phyloP scores from a whole-genome alignment of 805 yeast species.

The Cyberlindnera americana region DNA sequence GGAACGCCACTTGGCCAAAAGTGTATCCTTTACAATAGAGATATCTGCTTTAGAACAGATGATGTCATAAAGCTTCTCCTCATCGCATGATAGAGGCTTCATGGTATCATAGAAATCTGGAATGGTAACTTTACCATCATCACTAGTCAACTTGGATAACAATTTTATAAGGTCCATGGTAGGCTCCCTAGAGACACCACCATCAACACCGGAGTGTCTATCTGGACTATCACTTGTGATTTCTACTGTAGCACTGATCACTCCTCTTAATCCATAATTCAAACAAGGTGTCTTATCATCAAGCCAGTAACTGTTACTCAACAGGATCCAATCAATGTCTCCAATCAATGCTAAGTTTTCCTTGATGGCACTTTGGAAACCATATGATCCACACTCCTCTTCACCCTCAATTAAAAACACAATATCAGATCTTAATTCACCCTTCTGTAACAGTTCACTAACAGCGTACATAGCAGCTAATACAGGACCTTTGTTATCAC shows the following conservation, averaged over 20 bases:
- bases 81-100: conserved; percentile 51
- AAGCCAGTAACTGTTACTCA: conserved; percentile 92
- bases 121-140: conserved; percentile 51
- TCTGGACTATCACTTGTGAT: conserved; percentile 76
- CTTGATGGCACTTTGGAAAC: conserved; percentile 68
- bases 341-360: conserved; percentile 54
- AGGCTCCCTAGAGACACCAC: conserved; percentile 88
- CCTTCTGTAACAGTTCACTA: conserved; percentile 56
- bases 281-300: conserved; percentile 86
- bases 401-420: conserved; percentile 90
- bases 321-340: conserved; percentile 78
- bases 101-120: conserved; percentile 75
- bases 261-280: conserved; percentile 93
- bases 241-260: conserved; percentile 72
- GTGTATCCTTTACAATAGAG: conserved; percentile 38
- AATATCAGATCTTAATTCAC: conserved; percentile 63
- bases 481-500: conserved; percentile 93
- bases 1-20: conserved; percentile 80
- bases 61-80: conserved; percentile 56
- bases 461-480: conserved; percentile 85
- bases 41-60: conserved; percentile 42
- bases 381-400: conserved; percentile 90
- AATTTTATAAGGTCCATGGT: conserved; percentile 78
- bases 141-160: conserved; percentile 58
- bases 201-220: conserved; percentile 94